Percentiles rank a stretch among this genome's conserved stretches.
phyloP scores from a whole-genome alignment of 2,329 filamentous ascomycete species.

The Phaeoacremonium minimum region DNA sequence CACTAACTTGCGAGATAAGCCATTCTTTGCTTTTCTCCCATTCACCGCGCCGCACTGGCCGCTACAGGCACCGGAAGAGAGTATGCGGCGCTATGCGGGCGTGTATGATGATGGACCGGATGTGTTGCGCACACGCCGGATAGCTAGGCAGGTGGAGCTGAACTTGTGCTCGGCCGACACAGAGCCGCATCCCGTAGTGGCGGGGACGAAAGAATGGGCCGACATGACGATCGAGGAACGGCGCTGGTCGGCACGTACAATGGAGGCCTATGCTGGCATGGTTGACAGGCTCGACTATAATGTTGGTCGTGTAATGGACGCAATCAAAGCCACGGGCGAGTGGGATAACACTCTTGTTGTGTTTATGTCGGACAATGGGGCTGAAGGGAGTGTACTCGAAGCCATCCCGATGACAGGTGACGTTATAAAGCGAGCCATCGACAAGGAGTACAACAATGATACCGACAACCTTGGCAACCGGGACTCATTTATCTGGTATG shows the following conservation, averaged over 20 bases:
- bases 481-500: conserved; percentile 59
- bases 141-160: conserved; percentile 50
- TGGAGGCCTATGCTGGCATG: conserved; percentile 52
- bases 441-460: conserved; percentile 49
- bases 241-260: conserved; percentile 18
- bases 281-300: conserved; percentile 50
- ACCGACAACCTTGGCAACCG: conserved; percentile 51
- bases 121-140: conserved; percentile 43
- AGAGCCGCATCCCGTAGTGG: conserved; percentile 42
- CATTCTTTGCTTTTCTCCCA: conserved; percentile 57
- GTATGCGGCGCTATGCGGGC: conserved; percentile 51
- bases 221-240: conserved; percentile 14
- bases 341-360: conserved; percentile 49
- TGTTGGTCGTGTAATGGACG: conserved; percentile 46
- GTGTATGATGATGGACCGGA: conserved; percentile 58
- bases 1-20: conserved; percentile 22
- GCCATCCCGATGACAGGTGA: conserved; percentile 53
- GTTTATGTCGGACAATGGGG: conserved; percentile 35
- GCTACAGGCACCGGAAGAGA: conserved; percentile 50
- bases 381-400: conserved; percentile 55
- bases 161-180: conserved; percentile 48
- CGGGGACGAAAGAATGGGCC: conserved; percentile 14
- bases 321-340: conserved; percentile 43
- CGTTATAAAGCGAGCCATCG: conserved; percentile 45
- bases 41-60: conserved; percentile 63